phyloP scores from a whole-genome alignment of 495 filamentous ascomycete species.

The Polyplosphaeria fusca region DNA sequence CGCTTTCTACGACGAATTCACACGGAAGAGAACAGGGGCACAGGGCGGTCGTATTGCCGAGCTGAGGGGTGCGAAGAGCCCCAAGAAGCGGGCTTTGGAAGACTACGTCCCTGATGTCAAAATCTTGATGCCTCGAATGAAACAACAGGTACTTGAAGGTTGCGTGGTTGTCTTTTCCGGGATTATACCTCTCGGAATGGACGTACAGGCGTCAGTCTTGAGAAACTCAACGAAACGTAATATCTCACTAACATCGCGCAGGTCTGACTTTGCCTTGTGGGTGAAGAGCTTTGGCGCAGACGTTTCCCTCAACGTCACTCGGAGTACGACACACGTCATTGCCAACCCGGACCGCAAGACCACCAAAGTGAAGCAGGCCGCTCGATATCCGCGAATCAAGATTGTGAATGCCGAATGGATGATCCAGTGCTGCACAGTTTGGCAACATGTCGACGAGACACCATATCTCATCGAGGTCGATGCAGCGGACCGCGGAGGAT shows the following conservation, averaged over 20 bases:
- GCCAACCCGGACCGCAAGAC: constrained; percentile 73
- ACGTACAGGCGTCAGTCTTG: constrained; percentile 56
- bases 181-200: constrained; percentile 74
- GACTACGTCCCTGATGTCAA: constrained; percentile 84
- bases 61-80: constrained; percentile 53
- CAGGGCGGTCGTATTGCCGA: constrained; percentile 60
- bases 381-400: constrained; percentile 64
- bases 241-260: constrained; percentile 36
- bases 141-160: constrained; percentile 64
- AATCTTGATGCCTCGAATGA: constrained; percentile 73
- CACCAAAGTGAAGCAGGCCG: constrained; percentile 79
- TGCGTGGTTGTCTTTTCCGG: constrained; percentile 81
- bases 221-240: not conserved
- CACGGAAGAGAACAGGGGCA: constrained; percentile 47
- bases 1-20: constrained; percentile 80
- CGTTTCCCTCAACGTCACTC: constrained; percentile 58
- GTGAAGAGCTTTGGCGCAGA: constrained; percentile 79
- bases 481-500: constrained; percentile 24
- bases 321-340: constrained; percentile 64
- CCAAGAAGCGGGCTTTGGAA: constrained; percentile 49
- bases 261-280: constrained; percentile 79
- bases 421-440: constrained; percentile 71
- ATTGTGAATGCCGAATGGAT: constrained; percentile 92
- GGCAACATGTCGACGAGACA: constrained; percentile 70
- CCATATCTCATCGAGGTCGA: constrained; percentile 58